These are phyloP conservation scores for Candida stauntonica DNA, from an alignment of 805 yeast species.

Conservation along the genomic window DNA sequence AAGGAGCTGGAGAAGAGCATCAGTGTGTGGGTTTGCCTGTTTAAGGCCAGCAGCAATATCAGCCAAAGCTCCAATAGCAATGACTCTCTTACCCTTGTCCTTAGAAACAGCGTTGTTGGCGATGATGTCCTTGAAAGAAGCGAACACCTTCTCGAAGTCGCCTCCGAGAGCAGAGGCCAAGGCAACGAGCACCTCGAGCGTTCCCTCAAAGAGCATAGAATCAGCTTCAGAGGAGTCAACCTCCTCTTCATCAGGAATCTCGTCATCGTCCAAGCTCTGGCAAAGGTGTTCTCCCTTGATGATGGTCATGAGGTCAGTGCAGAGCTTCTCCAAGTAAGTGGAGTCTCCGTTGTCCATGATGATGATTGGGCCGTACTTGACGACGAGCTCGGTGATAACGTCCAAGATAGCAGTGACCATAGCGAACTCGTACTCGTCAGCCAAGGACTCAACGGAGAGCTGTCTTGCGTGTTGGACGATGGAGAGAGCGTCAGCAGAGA, in stretches of 20 bases:
- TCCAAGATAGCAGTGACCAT: slow-evolving; percentile 80
- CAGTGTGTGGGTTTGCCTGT: slow-evolving; percentile 56
- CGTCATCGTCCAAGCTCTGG: slow-evolving; percentile 72
- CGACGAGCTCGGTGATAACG: slow-evolving; percentile 61
- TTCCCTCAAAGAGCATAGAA: slow-evolving; percentile 75
- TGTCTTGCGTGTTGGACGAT: slow-evolving; percentile 65
- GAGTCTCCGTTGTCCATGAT: slow-evolving; percentile 56
- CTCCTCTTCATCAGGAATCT: slow-evolving; percentile 48
- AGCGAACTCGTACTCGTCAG: slow-evolving; percentile 77
- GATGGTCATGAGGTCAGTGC: slow-evolving; percentile 65
- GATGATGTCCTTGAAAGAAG: slow-evolving; percentile 63
- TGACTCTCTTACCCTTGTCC: slow-evolving; percentile 70
- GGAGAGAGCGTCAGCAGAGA: slow-evolving; percentile 51
- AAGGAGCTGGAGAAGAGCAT: slow-evolving; percentile 69
- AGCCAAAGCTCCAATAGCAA: slow-evolving; percentile 85
- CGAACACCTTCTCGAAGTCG: slow-evolving; percentile 72
- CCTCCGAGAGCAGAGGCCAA: slow-evolving; percentile 73
- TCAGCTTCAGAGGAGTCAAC: slow-evolving; percentile 53
- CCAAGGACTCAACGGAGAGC: slow-evolving; percentile 56
- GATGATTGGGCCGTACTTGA: slow-evolving; percentile 66
- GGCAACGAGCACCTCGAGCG: slow-evolving; percentile 78
- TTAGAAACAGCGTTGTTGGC: slow-evolving; percentile 53
- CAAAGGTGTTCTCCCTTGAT: slow-evolving; percentile 81
- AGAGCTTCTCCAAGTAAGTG: slow-evolving; percentile 59
- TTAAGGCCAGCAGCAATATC: slow-evolving; percentile 80